Percentiles rank a stretch among this genome's conserved stretches.
These are phyloP conservation scores for Arthroderma uncinatum DNA, from an alignment of 2,329 filamentous ascomycete genomes.

Conservation along the genomic window DNA sequence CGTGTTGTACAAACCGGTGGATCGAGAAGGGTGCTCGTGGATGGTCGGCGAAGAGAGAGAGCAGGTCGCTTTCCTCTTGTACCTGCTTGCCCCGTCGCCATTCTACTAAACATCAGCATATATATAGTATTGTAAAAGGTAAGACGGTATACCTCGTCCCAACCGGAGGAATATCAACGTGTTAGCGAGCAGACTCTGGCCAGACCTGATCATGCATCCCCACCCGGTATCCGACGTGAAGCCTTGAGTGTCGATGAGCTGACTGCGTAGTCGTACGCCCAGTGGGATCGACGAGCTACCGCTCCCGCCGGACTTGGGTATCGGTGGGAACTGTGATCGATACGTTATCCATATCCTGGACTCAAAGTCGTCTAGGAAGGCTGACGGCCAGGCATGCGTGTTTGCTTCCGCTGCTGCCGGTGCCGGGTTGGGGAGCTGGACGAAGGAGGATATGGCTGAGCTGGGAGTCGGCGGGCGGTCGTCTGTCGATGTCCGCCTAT, in stretches of 20 bases:
- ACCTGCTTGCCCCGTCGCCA: constrained; percentile 58
- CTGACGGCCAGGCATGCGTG: constrained; percentile 62
- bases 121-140: constrained; percentile 5
- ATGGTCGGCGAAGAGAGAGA: constrained; percentile 80
- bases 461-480: not conserved
- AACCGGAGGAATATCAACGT: constrained; percentile 60
- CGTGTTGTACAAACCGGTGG: constrained; percentile 84
- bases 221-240: constrained; percentile 93
- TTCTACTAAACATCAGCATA: constrained; percentile 35
- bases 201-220: constrained; percentile 98
- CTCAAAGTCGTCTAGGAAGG: constrained; percentile 86
- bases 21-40: constrained; percentile 82
- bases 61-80: constrained; percentile 55
- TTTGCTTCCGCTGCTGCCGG: not conserved
- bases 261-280: constrained; percentile 69
- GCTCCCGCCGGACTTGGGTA: constrained; percentile 64
- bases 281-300: constrained; percentile 64
- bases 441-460: constrained; percentile 1
- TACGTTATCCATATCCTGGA: constrained; percentile 96
- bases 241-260: constrained; percentile 63
- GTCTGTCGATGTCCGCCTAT: not conserved
- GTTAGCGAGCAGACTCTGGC: constrained; percentile 86
- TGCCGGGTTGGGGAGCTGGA: not conserved
- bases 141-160: constrained; percentile 59
- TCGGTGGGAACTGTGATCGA: constrained; percentile 71